A percentile compares a stretch with the other conserved stretches of the same genome.
Conservation (phyloP, 495 filamentous ascomycete genomes). For the Penicillium subrubescens region DNA sequence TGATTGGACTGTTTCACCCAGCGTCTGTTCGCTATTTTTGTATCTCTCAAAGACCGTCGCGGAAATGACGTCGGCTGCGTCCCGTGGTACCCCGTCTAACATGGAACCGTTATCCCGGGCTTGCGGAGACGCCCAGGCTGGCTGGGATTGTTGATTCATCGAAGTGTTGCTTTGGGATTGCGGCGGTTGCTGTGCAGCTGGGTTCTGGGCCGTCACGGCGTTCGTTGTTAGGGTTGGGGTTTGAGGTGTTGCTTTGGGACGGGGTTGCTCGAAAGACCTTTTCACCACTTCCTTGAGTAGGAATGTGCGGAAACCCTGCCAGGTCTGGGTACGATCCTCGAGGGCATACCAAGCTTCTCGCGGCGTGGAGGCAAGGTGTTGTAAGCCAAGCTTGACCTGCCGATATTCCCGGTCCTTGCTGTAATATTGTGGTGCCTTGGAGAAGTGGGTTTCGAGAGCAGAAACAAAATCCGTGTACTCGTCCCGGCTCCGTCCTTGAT, state of each 20-base stretch:
- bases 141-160: not conserved
- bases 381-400: not conserved
- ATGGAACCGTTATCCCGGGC: not conserved
- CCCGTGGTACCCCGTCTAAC: not conserved
- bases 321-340: not conserved
- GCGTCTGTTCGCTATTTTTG: not conserved
- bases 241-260: not conserved
- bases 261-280: not conserved
- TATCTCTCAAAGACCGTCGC: not conserved
- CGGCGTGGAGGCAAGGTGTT: not conserved
- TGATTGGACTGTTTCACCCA: not conserved
- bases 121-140: not conserved
- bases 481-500: not conserved
- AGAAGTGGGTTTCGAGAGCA: conserved; percentile 1
- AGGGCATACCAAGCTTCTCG: not conserved
- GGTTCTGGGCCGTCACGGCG: not conserved
- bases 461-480: not conserved
- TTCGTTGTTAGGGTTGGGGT: not conserved
- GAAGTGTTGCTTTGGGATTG: not conserved
- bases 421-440: not conserved
- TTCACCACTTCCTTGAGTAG: not conserved
- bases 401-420: not conserved
- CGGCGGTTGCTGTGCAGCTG: not conserved
- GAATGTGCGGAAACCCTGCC: not conserved
- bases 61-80: not conserved